Conservation (phyloP, 352 stramenopile genomes). For the Pythium myriotylum region DNA sequence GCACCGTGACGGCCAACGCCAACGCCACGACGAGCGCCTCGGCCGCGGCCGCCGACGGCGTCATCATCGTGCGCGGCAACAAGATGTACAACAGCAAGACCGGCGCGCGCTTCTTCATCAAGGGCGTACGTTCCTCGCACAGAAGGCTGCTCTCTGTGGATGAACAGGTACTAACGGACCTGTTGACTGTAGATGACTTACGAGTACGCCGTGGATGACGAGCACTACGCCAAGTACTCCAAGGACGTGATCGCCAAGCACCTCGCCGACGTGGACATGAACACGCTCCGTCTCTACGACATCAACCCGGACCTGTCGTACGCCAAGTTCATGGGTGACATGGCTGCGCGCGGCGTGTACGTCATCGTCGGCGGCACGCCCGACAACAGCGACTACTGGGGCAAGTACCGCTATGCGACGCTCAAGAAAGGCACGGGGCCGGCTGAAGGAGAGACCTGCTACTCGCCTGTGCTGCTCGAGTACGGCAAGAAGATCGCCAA, state of each 20-base stretch:
- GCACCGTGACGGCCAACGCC: constrained; percentile 18
- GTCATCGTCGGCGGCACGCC: constrained; percentile 81
- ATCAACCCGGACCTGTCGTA: constrained; percentile 86
- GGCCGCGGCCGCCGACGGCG: constrained; percentile 27
- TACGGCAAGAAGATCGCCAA: constrained; percentile 86
- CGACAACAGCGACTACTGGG: constrained; percentile 84
- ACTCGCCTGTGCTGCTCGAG: constrained; percentile 82
- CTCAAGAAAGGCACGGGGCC: constrained; percentile 54
- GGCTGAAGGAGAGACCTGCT: constrained; percentile 76
- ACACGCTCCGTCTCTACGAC: constrained; percentile 88
- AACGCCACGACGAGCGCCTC: constrained; percentile 2
- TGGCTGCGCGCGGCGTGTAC: constrained; percentile 78
- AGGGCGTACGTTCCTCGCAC: constrained; percentile 57
- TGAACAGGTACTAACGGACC: not conserved
- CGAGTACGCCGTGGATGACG: constrained; percentile 86
- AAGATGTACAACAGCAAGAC: constrained; percentile 86
- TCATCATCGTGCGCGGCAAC: constrained; percentile 84
- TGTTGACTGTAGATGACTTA: constrained; percentile 70
- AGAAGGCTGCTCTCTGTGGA: too few species aligned
- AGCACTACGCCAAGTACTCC: constrained; percentile 88
- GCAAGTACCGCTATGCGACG: constrained; percentile 74
- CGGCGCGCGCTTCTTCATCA: constrained; percentile 86
- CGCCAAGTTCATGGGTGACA: constrained; percentile 86
- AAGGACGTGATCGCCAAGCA: constrained; percentile 73
- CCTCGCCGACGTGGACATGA: constrained; percentile 74